Percentiles rank a stretch among this genome's conserved stretches.
These are phyloP conservation scores for Penstemon newberryi DNA, from an alignment of 257 asterid species.

Conservation along the genomic window DNA sequence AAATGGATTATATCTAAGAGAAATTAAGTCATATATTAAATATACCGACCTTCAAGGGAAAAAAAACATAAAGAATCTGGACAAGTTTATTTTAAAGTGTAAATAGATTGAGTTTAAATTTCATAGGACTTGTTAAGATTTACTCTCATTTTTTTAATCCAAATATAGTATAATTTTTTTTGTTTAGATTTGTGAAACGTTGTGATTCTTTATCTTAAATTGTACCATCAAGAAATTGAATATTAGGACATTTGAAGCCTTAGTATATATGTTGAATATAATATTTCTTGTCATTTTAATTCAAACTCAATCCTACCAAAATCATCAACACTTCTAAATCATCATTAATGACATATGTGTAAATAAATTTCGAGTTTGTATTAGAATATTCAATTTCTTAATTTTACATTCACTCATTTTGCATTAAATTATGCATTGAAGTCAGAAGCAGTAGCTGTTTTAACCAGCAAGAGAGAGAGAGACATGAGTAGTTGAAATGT, in stretches of 20 bases:
- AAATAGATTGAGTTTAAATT: too few species aligned
- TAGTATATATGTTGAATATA: neutral
- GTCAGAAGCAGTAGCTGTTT: neutral
- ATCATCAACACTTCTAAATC: too few species aligned
- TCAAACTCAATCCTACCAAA: neutral
- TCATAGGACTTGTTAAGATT: too few species aligned
- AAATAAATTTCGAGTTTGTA: too few species aligned
- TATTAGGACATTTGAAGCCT: neutral
- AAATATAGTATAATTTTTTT: too few species aligned
- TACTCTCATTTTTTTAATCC: too few species aligned
- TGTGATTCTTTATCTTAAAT: neutral
- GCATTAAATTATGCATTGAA: neutral
- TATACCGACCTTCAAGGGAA: too few species aligned
- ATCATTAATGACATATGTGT: neutral
- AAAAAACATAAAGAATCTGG: too few species aligned
- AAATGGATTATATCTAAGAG: too few species aligned
- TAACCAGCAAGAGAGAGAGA: conserved; percentile 1
- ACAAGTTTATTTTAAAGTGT: too few species aligned
- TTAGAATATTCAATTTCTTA: neutral
- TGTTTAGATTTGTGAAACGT: too few species aligned
- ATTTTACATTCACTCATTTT: neutral
- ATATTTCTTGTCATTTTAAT: neutral
- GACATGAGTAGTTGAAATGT: conserved; percentile 29
- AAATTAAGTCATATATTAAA: too few species aligned
- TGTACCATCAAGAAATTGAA: neutral